Evolutionary conservation across 805 yeast species (phyloP).

Genomic region (Barnettozyma sp.): DNA sequence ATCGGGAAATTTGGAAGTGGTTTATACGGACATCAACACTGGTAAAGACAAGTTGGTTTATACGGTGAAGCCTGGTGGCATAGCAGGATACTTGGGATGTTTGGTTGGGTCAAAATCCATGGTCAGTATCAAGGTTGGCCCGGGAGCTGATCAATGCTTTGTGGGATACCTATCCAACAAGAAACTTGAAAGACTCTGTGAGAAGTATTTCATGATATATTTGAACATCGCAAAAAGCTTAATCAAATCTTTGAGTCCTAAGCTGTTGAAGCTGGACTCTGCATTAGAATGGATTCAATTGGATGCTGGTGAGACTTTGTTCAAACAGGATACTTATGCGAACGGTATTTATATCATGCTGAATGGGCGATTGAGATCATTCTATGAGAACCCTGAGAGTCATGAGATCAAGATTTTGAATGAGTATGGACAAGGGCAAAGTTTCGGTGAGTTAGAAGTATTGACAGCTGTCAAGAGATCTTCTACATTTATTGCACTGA

Average conservation of each 20-base stretch:
- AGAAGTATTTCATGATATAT: conserved; percentile 68
- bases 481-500: conserved; percentile 69
- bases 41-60: conserved; percentile 39
- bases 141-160: conserved; percentile 38
- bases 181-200: conserved; percentile 59
- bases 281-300: conserved; percentile 94
- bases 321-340: conserved; percentile 78
- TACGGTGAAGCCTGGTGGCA: conserved; percentile 65
- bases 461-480: conserved; percentile 70
- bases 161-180: conserved; percentile 66
- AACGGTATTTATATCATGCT: conserved; percentile 86
- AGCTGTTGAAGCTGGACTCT: conserved; percentile 72
- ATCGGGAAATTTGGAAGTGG: conserved; percentile 68
- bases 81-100: conserved; percentile 83
- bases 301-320: conserved; percentile 77
- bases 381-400: conserved; percentile 20
- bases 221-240: conserved; percentile 71
- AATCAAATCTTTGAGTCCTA: conserved; percentile 57
- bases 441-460: conserved; percentile 93
- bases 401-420: conserved; percentile 38
- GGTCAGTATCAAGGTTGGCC: conserved; percentile 57
- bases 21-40: conserved; percentile 31
- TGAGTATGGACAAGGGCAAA: conserved; percentile 91
- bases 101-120: conserved; percentile 74
- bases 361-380: conserved; percentile 79